Base-by-base conservation (phyloP, 495 filamentous ascomycete genomes). In the Hypoxylon cercidicola region DNA sequence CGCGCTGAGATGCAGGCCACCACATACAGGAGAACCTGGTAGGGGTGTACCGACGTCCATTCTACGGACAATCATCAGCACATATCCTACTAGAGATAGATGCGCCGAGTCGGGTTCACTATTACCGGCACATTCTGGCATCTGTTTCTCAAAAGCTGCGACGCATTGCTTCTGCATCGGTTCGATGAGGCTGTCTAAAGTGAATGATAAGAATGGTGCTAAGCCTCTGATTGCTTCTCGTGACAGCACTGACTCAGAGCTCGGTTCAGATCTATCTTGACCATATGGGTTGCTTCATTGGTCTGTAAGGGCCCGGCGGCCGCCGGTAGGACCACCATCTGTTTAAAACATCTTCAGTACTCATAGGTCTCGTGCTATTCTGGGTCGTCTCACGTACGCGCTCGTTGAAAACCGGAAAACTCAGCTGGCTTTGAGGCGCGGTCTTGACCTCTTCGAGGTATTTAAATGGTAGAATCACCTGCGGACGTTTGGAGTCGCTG, bases 371-470 rank as follows among this genome's bases (percentile, higher is more conserved):
- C 11, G 6, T 13, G 35, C 11, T 13, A 39, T 13, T 13, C 35
- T 13, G 35, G 35, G 35, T 39, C 35, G 4, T 39, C 12, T 7
- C 35, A 39, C 35, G 12, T 39, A 39, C 35, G 11, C 35, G 35
- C 35, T 39, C 35, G 35, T 39, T 39, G 35, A 39, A 39, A 39
- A 39, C 35, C 11, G 35, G 35, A 13, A 39, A 39, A 39, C 35
- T 39, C 35, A 39, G 35, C 35, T 39, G 4, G 35, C 35, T 39
- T 39, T 39, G 35, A 39, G 35, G 35, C 35, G 35, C 35, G 35
- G 35, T 39, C 12, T 41, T 41, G 39, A 41, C 39, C 39, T 41
- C 39, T 16, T 41, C n/a, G 39, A 41, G 39, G n/a, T 41, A 41
- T 16, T 41, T 41, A 2, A 41, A 41, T 41, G 39, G 39, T 16